Conservation (phyloP, 2,329 filamentous ascomycete genomes). For the Aspergillus phoenicis region DNA sequence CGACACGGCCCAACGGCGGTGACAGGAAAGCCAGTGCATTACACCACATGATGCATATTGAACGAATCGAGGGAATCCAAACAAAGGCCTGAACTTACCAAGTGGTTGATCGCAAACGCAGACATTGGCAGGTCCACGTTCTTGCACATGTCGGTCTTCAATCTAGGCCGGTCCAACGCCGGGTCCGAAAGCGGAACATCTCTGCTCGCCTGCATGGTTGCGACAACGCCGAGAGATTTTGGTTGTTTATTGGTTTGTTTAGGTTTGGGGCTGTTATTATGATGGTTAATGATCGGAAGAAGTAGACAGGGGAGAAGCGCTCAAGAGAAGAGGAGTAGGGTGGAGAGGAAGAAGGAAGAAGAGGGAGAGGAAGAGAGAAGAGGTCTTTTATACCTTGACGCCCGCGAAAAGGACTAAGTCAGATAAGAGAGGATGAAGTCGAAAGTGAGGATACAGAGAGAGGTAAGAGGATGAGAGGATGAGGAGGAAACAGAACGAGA, state of each 20-base stretch:
- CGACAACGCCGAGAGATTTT: not conserved
- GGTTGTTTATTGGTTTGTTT: not conserved
- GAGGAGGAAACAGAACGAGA: not conserved
- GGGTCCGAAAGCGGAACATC: slow-evolving; percentile 18
- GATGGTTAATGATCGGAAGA: not conserved
- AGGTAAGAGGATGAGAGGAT: not conserved
- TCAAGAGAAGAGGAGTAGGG: slow-evolving; percentile 1
- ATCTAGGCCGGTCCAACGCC: slow-evolving; percentile 24
- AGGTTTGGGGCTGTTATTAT: not conserved
- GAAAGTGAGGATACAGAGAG: not conserved
- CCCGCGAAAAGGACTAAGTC: not conserved
- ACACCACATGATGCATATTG: not conserved
- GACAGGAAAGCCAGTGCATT: not conserved
- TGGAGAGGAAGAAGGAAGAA: not conserved
- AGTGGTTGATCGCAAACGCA: slow-evolving; percentile 26
- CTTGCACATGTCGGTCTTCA: slow-evolving; percentile 26
- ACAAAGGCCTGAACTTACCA: slow-evolving; percentile 24
- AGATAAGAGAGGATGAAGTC: not conserved
- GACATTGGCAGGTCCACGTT: slow-evolving; percentile 29
- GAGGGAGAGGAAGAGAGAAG: not conserved
- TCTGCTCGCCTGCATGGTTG: slow-evolving; percentile 8
- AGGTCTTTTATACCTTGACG: not conserved
- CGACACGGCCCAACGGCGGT: not conserved
- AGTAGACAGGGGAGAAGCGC: not conserved
- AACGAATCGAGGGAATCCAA: not conserved